These are phyloP conservation scores for Xylaria longipes DNA, from an alignment of 495 filamentous ascomycete species.

Conservation along the genomic window DNA sequence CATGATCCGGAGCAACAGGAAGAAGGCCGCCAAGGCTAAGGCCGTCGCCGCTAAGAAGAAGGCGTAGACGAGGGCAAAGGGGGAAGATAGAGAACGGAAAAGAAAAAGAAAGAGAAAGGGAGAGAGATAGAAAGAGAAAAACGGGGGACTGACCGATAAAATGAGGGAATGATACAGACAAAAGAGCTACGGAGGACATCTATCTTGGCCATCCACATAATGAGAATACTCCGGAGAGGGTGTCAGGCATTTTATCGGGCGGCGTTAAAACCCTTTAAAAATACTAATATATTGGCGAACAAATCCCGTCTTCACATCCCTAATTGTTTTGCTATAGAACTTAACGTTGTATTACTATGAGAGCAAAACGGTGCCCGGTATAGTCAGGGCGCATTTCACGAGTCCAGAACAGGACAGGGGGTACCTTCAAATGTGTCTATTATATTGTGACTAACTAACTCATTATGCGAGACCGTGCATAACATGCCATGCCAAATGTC, in stretches of 20 bases:
- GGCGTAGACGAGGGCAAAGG: constrained; percentile 38
- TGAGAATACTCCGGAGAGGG: neutral
- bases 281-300: constrained; percentile 5
- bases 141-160: neutral
- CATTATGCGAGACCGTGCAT: constrained; percentile 28
- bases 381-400: neutral
- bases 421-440: constrained; percentile 39
- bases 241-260: neutral
- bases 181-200: neutral
- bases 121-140: neutral
- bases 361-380: no score
- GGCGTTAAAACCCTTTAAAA: neutral
- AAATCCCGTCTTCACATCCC: neutral
- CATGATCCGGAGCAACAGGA: constrained; percentile 98
- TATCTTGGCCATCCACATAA: neutral
- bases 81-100: neutral
- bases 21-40: constrained; percentile 94
- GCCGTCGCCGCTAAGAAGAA: constrained; percentile 75
- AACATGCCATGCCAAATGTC: constrained; percentile 29
- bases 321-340: neutral
- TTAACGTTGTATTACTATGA: neutral
- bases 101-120: neutral
- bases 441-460: constrained; percentile 30
- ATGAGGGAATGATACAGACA: neutral
- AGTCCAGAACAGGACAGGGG: neutral